phyloP scores from a whole-genome alignment of 306 rosid genomes.

The Rosa rugosa region DNA sequence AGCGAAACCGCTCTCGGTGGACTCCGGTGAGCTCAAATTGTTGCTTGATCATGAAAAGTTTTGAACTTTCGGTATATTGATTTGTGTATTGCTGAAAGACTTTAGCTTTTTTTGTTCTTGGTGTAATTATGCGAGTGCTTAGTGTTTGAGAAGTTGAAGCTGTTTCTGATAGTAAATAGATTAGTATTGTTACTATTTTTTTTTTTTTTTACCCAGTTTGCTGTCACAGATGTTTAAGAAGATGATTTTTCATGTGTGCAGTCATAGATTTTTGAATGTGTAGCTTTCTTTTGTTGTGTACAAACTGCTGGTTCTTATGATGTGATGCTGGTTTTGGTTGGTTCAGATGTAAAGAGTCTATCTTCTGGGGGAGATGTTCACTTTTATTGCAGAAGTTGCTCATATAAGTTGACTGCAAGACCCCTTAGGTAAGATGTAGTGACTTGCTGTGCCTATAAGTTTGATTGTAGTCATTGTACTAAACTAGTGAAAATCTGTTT shows the following conservation, averaged over 20 bases:
- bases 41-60: background rate
- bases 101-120: background rate
- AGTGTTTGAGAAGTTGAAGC: too few species aligned
- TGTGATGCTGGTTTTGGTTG: constrained; percentile 11
- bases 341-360: constrained; percentile 52
- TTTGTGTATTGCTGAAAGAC: background rate
- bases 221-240: background rate
- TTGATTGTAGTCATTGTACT: constrained; percentile 18
- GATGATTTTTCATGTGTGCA: background rate
- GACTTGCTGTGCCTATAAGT: background rate
- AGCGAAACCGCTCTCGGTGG: constrained; percentile 44
- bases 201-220: too few species aligned
- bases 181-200: too few species aligned
- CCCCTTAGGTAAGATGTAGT: constrained; percentile 54
- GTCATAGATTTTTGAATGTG: background rate
- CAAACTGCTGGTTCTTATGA: background rate
- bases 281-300: background rate
- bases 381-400: constrained; percentile 72
- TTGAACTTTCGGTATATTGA: background rate
- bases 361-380: constrained; percentile 56
- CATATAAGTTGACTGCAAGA: constrained; percentile 52
- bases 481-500: background rate
- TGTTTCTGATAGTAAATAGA: too few species aligned
- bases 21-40: constrained; percentile 46
- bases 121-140: too few species aligned